These are phyloP conservation scores for Ophiosphaerella korrae DNA, from an alignment of 2,329 filamentous ascomycete species.

Conservation along the genomic window DNA sequence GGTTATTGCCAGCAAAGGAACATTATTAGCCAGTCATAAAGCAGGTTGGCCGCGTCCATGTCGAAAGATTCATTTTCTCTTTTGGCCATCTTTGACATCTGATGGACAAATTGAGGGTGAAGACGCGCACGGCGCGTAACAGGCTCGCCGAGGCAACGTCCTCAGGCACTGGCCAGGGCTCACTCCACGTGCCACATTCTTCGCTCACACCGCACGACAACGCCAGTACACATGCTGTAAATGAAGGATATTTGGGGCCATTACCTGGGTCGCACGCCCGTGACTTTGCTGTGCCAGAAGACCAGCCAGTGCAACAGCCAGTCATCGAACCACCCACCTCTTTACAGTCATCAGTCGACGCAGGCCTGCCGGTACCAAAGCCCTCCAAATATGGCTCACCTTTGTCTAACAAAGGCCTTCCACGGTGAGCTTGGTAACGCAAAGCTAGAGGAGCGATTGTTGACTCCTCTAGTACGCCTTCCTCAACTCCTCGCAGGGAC, in stretches of 20 bases:
- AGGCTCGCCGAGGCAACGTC: constrained; percentile 35
- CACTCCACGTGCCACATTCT: constrained; percentile 36
- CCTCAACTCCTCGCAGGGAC: constrained; percentile 21
- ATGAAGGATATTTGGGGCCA: constrained; percentile 37
- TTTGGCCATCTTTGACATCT: constrained; percentile 1
- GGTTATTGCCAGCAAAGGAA: constrained; percentile 12
- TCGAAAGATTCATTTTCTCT: constrained; percentile 9
- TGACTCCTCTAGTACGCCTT: constrained; percentile 18
- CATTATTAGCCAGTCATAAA: constrained; percentile 21
- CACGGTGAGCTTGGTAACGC: constrained; percentile 20
- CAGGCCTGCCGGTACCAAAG: constrained; percentile 36
- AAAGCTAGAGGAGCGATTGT: constrained; percentile 11
- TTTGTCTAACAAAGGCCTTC: constrained; percentile 16
- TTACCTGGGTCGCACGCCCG: constrained; percentile 37
- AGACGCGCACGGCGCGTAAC: constrained; percentile 43
- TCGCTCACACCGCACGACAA: constrained; percentile 38
- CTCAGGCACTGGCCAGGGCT: constrained; percentile 30
- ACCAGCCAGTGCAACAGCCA: constrained; percentile 25
- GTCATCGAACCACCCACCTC: constrained; percentile 40
- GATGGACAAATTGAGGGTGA: constrained; percentile 44
- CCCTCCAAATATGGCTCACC: constrained; percentile 28
- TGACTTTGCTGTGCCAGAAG: constrained; percentile 36
- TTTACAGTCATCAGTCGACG: constrained; percentile 44
- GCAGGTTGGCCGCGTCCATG: constrained; percentile 24
- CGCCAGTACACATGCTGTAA: constrained; percentile 37